These are phyloP conservation scores for Epichloe coenophiala DNA, from an alignment of 2,329 filamentous ascomycete species.

Conservation along the genomic window DNA sequence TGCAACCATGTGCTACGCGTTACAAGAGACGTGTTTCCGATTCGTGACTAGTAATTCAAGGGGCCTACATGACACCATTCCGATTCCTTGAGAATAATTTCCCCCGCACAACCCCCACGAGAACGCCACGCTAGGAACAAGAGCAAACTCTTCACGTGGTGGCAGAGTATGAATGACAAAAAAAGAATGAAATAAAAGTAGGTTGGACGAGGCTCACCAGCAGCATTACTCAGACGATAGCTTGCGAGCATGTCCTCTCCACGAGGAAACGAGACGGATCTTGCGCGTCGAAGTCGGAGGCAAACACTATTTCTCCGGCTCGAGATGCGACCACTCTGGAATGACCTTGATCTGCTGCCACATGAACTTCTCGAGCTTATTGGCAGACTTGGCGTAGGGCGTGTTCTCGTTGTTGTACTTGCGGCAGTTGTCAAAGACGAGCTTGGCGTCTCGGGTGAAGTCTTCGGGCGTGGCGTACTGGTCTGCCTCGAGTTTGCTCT, in stretches of 20 bases:
- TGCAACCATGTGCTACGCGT: no score
- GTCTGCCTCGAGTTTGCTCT: conserved; percentile 73
- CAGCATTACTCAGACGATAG: not conserved
- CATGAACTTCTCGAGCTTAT: conserved; percentile 88
- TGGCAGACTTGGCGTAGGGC: conserved; percentile 87
- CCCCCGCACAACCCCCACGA: not conserved
- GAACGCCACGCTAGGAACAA: not conserved
- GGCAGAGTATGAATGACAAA: no score
- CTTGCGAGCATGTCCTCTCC: not conserved
- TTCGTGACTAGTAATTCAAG: no score
- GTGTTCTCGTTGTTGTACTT: conserved; percentile 95
- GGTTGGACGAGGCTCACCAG: no score
- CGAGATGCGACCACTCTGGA: conserved; percentile 73
- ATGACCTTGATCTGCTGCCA: conserved; percentile 85
- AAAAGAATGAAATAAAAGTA: not conserved
- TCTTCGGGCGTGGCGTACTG: conserved; percentile 85
- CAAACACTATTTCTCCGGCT: conserved; percentile 29
- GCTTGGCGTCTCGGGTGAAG: conserved; percentile 74
- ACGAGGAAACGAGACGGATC: not conserved
- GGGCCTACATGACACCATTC: not conserved
- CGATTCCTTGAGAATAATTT: not conserved
- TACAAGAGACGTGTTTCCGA: no score
- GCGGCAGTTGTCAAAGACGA: conserved; percentile 90
- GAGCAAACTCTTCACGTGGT: not conserved
- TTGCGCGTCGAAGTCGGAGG: conserved; percentile 4